Evolutionary conservation across 139 green algal species (phyloP).

Genomic region (Chlamydomonas urium): DNA sequence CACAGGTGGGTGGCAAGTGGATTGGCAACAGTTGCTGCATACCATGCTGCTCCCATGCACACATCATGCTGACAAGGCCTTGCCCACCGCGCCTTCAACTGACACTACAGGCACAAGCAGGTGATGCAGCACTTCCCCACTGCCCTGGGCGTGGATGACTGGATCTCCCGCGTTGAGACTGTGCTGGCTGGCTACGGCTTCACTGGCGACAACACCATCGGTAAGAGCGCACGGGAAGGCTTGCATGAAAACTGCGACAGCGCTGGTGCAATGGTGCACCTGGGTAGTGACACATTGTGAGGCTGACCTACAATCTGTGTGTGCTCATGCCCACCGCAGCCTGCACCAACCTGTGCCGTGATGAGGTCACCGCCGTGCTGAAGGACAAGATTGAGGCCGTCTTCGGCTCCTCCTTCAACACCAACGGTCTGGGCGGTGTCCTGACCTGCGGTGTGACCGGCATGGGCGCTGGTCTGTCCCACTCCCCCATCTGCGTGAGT

Average conservation of each 20-base stretch:
- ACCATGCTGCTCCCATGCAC: background rate
- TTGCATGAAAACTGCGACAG: background rate
- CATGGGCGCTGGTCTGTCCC: slow-evolving; percentile 54
- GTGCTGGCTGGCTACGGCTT: slow-evolving; percentile 67
- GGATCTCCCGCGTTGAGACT: too few relatives aligned
- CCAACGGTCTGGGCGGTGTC: slow-evolving; percentile 78
- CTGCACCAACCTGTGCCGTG: slow-evolving; percentile 84
- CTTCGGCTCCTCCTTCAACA: slow-evolving; percentile 74
- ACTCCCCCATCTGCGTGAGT: slow-evolving; percentile 39
- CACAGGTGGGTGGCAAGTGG: background rate
- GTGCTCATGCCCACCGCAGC: too few relatives aligned
- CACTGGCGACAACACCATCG: slow-evolving; percentile 46
- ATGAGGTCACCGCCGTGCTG: slow-evolving; percentile 75
- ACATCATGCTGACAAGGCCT: too few relatives aligned
- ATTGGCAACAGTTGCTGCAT: background rate
- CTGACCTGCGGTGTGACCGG: slow-evolving; percentile 79
- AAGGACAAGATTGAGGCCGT: slow-evolving; percentile 74
- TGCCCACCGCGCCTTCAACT: background rate
- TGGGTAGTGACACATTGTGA: too few relatives aligned
- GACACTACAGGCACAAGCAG: slow-evolving; percentile 16
- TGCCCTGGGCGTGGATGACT: too few relatives aligned
- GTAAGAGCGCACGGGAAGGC: slow-evolving; percentile 46
- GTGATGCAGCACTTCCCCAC: slow-evolving; percentile 55
- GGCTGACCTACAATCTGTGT: background rate
- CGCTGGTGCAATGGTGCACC: too few relatives aligned